Conservation (phyloP, 2,329 filamentous ascomycete species). For the Penicillium hordei region DNA sequence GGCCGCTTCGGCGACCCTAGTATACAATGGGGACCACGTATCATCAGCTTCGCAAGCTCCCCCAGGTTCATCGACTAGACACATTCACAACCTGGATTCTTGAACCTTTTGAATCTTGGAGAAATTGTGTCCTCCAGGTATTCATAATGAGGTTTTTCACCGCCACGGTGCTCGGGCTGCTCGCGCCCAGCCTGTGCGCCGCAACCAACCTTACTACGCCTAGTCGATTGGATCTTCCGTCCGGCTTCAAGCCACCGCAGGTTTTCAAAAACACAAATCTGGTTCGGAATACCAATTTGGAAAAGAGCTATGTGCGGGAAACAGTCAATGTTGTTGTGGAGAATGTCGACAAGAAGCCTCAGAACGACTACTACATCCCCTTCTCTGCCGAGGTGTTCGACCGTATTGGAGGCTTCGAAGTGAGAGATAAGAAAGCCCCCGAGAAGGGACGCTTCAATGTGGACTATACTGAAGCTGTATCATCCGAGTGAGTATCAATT, state of each 20-base stretch:
- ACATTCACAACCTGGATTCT: constrained; percentile 10
- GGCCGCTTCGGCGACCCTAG: constrained; percentile 39
- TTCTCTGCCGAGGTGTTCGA: constrained; percentile 75
- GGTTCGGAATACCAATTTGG: constrained; percentile 83
- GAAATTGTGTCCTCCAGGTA: constrained; percentile 26
- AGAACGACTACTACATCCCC: constrained; percentile 87
- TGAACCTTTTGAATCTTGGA: constrained; percentile 15
- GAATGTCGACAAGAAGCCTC: constrained; percentile 75
- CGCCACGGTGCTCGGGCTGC: constrained; percentile 38
- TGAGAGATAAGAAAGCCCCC: constrained; percentile 83
- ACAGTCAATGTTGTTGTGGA: constrained; percentile 91
- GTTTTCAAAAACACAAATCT: constrained; percentile 94
- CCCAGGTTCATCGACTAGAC: constrained; percentile 13
- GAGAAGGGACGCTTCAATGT: constrained; percentile 66
- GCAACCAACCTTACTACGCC: constrained; percentile 30
- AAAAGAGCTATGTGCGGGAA: constrained; percentile 89
- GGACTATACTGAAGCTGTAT: constrained; percentile 65
- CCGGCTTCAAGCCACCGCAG: constrained; percentile 75
- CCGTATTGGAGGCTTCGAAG: constrained; percentile 81
- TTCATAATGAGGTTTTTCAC: constrained; percentile 44
- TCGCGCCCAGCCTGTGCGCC: constrained; percentile 38
- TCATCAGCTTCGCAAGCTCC: constrained; percentile 33
- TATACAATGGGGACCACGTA: constrained; percentile 37
- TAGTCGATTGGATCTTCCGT: constrained; percentile 38
- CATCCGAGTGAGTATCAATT: constrained; percentile 51